These are phyloP conservation scores for Backusella parvicylindrica DNA, from an alignment of 192 early-diverging fungal species.

Conservation along the genomic window DNA sequence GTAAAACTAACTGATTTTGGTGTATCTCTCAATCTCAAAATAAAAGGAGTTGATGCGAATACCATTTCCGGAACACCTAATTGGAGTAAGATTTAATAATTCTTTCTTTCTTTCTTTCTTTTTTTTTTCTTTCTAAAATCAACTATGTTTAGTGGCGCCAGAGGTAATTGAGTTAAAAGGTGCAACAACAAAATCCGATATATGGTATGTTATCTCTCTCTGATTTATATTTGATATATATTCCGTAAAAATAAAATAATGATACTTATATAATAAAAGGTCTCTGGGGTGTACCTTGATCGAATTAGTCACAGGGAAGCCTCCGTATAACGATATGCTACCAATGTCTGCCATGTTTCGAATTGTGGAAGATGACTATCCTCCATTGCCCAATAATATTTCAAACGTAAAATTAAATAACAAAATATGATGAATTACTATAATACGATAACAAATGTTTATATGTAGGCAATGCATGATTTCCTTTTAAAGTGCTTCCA, in stretches of 20 bases:
- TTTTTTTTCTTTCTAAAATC: not conserved
- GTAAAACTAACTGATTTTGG: conserved; percentile 97
- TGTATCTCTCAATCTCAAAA: conserved; percentile 85
- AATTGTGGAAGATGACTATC: conserved; percentile 92
- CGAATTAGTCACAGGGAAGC: conserved; percentile 89
- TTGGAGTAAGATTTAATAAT: conserved; percentile 52
- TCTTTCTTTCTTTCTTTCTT: not conserved
- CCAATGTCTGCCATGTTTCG: conserved; percentile 91
- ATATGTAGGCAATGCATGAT: conserved; percentile 57
- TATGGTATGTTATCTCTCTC: conserved; percentile 67
- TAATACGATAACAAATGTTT: not conserved
- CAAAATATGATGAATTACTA: not conserved
- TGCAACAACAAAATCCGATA: conserved; percentile 84
- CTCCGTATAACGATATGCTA: conserved; percentile 81
- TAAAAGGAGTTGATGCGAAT: conserved; percentile 57
- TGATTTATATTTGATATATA: too few species aligned
- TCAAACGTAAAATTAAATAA: conserved; percentile 42
- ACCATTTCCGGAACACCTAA: conserved; percentile 80
- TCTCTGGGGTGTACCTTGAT: conserved; percentile 91
- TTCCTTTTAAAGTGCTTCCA: conserved; percentile 85
- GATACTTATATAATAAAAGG: conserved; percentile 19
- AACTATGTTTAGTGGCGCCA: conserved; percentile 57
- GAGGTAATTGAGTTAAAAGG: conserved; percentile 90
- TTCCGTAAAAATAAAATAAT: not conserved
- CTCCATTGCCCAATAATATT: conserved; percentile 80